Evolutionary conservation across 202 grass and related monocot species (phyloP), one percentile per base, ranked within the genome.

Genomic region (Saccharum hybrid): DNA sequence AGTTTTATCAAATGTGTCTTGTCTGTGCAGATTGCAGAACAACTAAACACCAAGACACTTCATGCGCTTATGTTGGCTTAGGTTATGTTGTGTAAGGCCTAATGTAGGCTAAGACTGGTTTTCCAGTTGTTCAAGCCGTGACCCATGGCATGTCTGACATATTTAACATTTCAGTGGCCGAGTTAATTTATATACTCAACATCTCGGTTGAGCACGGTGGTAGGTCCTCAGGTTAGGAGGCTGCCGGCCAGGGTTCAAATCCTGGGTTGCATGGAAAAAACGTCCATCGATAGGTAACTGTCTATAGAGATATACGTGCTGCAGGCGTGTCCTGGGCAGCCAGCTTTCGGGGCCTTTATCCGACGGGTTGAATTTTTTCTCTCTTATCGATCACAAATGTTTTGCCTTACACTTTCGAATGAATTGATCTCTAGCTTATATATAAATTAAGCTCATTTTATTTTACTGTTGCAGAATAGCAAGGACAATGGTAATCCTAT

Each of bases 391-490:
- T 33, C 5, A 75, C 26, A 75, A 54, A n/a, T 22, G 10, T 71
- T 56, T 45, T 66, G 16, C 0, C 2, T 57, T 86, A 11, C 10
- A 33, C 16, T 54, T 33, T 31, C 4, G 9, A 72, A 41, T 65
- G 33, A 36, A 56, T 10, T n/a, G 15, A 56, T 78, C 15, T 63
- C 11, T 19, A 7, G 31, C 15, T 70, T 82, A 19, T 22, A 43
- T 77, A 48, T 12, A 23, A 64, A 18, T 10, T 26, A 26, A 45
- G 11, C 19, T 72, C 38, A 22, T 36, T 48, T 40, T 34, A 43
- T 77, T 19, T 63, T 42, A 57, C 13, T 74, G 26, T 71, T 84
- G 71, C 92, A 95, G 96, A 94, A 98, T 87, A 92, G 82, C 59
- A 87, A 36, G 64, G 85, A 92, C 57, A 85, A 79, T 52, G 73